phyloP scores from a whole-genome alignment of 352 stramenopile species.

The Thraustochytrium sp. region DNA sequence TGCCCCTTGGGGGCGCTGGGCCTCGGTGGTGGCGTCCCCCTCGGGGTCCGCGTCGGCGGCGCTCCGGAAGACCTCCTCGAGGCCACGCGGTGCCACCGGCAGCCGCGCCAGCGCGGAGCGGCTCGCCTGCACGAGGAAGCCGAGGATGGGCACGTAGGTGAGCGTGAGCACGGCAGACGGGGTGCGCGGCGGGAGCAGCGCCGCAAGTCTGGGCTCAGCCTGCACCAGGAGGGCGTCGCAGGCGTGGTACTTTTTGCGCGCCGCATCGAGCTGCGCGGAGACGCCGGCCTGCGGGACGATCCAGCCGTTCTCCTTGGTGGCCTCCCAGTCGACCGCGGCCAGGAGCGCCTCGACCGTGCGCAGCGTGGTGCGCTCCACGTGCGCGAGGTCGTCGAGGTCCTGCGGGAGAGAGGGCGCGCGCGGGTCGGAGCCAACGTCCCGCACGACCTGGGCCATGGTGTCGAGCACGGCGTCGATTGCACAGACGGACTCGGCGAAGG shows the following conservation, averaged over 20 bases:
- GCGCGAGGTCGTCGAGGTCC: neutral
- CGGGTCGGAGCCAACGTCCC: neutral
- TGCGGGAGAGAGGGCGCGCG: neutral
- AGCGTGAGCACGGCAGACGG: neutral
- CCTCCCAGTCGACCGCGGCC: constrained; percentile 20
- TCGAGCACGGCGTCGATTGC: neutral
- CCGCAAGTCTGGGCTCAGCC: neutral
- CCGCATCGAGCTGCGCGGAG: neutral
- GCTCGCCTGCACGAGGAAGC: constrained; percentile 27
- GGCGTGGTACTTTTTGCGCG: neutral
- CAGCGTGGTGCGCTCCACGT: neutral
- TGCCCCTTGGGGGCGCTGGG: too few species aligned
- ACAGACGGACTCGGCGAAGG: constrained; percentile 13
- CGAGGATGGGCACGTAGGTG: constrained; percentile 5
- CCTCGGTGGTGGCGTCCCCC: too few species aligned
- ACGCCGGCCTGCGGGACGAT: neutral
- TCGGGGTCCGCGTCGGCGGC: too few species aligned
- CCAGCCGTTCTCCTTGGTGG: neutral
- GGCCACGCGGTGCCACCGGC: neutral
- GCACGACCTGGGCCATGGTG: neutral
- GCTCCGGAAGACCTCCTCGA: constrained; percentile 1
- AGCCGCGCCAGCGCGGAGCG: neutral
- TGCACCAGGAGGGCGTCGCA: constrained; percentile 8
- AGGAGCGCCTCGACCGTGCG: neutral
- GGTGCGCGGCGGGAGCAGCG: too few species aligned